These are phyloP conservation scores for Lepidium campestre DNA, from an alignment of 441 rosid species.

Conservation along the genomic window DNA sequence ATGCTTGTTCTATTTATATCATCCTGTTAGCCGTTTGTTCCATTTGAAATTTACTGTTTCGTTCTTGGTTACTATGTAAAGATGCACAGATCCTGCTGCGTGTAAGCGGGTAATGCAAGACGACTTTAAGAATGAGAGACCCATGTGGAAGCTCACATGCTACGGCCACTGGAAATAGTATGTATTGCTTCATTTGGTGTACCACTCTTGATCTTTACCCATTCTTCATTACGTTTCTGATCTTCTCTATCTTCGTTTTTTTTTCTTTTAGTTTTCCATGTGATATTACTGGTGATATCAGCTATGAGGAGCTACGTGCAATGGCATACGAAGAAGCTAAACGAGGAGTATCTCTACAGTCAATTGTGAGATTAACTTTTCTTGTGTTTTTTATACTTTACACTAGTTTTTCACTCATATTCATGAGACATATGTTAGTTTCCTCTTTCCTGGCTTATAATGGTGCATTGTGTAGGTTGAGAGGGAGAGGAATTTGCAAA, in stretches of 20 bases:
- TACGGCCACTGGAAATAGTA: conserved; percentile 79
- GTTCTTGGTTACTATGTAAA: conserved; percentile 23
- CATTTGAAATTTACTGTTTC: background rate
- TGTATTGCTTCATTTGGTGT: conserved; percentile 19
- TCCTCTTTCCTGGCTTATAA: background rate
- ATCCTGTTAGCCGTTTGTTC: background rate
- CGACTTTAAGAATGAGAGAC: conserved; percentile 81
- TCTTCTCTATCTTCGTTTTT: background rate
- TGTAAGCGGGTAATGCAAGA: conserved; percentile 63
- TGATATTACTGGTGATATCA: conserved; percentile 69
- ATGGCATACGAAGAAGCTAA: conserved; percentile 80
- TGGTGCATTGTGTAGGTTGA: conserved; percentile 53
- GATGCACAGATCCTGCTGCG: conserved; percentile 82
- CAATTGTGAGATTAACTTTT: conserved; percentile 58
- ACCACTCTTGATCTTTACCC: background rate
- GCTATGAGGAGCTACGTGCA: conserved; percentile 80
- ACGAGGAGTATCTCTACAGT: conserved; percentile 65
- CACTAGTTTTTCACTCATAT: background rate
- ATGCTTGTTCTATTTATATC: background rate
- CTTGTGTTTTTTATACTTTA: background rate
- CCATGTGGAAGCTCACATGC: conserved; percentile 93
- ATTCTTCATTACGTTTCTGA: background rate
- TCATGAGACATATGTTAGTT: background rate
- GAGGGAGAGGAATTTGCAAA: conserved; percentile 69
- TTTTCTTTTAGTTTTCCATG: conserved; percentile 53